Evolutionary conservation across 2,329 filamentous ascomycete genomes (phyloP), one percentile per base, ranked within the genome.

Genomic region (Fusarium hainanense): DNA sequence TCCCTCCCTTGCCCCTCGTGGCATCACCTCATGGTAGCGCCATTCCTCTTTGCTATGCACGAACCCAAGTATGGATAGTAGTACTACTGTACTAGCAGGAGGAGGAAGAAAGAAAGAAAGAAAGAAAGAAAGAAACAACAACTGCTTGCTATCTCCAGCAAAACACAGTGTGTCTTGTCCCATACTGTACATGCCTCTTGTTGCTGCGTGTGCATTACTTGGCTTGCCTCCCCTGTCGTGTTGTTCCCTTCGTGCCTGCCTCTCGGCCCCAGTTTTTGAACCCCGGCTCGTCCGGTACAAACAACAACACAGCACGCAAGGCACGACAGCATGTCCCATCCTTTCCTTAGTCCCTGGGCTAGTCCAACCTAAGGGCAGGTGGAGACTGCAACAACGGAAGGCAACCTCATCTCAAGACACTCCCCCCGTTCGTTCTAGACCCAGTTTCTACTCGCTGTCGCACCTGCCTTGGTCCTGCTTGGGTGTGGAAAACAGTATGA

Each of bases 11-110:
- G 57, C 54, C 61, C 49, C 57, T 68, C 66, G 58, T 65, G 63
- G 68, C 58, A 75, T 74, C 72, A 71, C 62, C 59, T 69, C 72
- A 74, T 61, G 27, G 67, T 74, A 75, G 69, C 72, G 72, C 71
- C 72, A 74, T 70, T 66, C 64, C 64, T 52, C 68, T 51, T 58
- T 47, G 51, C 54, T 48, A 37, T 32, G 48, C 68, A 59, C 58
- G 49, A 55, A 48, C 12, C 34, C 34, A 37, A 37, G 34, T n/a
- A 37, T 21, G 21, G 21, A 21, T n/a, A 37, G 34, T 37, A 37
- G 34, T 37, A n/a, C 12, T 37, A 37, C 54, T 54, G 34, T 37
- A n/a, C 12, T 37, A 37, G 57, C 57, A 56, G 58, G 49, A 64
- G 63, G 47, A 54, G 23, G 50, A 43, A 51, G 16, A 21, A 47